A percentile compares a stretch with the other conserved stretches of the same genome.
Conservation (phyloP, 345 rosid genomes). For the Nephelium lappaceum region DNA sequence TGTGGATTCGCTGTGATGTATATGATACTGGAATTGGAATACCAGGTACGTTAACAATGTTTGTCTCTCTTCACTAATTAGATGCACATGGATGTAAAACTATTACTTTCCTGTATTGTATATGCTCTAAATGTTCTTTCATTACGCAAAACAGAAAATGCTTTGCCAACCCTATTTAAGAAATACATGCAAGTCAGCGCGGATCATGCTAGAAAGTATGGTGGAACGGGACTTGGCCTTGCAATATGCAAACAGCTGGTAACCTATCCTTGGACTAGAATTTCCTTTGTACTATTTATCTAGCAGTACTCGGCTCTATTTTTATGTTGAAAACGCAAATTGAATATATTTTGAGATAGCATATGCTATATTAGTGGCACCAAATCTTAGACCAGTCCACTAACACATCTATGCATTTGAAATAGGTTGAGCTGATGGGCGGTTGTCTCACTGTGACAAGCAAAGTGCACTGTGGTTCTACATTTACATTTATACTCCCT, state of each 20-base stretch:
- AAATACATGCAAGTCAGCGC: slow-evolving; percentile 96
- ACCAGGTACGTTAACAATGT: slow-evolving; percentile 55
- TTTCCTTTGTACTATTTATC: not conserved
- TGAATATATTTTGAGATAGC: not conserved
- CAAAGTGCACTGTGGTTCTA: slow-evolving; percentile 76
- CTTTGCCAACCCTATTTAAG: slow-evolving; percentile 79
- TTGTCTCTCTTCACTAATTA: no score
- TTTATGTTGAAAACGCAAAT: not conserved
- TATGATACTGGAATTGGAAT: slow-evolving; percentile 96
- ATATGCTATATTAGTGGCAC: not conserved
- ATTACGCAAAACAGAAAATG: slow-evolving; percentile 66
- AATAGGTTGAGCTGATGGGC: slow-evolving; percentile 95
- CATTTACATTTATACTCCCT: slow-evolving; percentile 84
- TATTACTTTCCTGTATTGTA: not conserved
- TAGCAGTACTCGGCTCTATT: not conserved
- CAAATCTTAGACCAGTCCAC: not conserved
- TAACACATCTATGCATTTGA: slow-evolving; percentile 26
- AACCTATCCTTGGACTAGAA: slow-evolving; percentile 17
- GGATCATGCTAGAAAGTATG: slow-evolving; percentile 93
- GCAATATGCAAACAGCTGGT: slow-evolving; percentile 99
- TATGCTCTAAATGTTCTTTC: slow-evolving; percentile 1
- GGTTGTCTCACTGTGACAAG: slow-evolving; percentile 90
- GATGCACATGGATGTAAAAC: no score
- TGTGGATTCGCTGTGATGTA: slow-evolving; percentile 90
- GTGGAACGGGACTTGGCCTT: slow-evolving; percentile 96